Evolutionary conservation across 1,284 basidiomycete genomes (phyloP).

Genomic region (Rhodotorula glutinis): DNA sequence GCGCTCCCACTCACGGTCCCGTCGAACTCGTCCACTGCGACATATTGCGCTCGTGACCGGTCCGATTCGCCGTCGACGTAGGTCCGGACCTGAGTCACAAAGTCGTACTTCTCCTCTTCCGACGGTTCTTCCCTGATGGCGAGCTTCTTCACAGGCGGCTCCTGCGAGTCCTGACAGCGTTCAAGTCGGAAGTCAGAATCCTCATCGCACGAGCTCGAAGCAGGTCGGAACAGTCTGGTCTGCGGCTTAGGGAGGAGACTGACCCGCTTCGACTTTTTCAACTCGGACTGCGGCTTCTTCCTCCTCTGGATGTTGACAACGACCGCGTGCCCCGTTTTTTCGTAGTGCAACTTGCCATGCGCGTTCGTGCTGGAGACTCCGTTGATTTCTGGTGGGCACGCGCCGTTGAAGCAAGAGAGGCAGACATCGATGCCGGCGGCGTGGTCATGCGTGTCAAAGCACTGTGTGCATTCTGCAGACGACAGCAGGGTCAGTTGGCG

Average conservation of each 20-base stretch:
- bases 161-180: constrained; percentile 55
- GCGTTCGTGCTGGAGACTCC: constrained; percentile 53
- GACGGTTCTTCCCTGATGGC: constrained; percentile 72
- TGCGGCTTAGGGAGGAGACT: no score
- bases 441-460: constrained; percentile 85
- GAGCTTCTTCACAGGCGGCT: constrained; percentile 85
- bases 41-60: constrained; percentile 52
- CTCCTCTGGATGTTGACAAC: constrained; percentile 78
- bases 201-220: no score
- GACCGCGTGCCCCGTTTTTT: constrained; percentile 69
- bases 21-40: constrained; percentile 29
- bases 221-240: no score
- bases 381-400: constrained; percentile 56
- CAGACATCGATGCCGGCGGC: constrained; percentile 83
- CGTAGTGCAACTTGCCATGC: constrained; percentile 69
- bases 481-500: no score
- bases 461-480: constrained; percentile 76
- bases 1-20: constrained; percentile 39
- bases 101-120: constrained; percentile 85
- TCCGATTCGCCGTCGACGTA: constrained; percentile 53
- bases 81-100: constrained; percentile 66
- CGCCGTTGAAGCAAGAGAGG: constrained; percentile 88
- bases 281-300: constrained; percentile 54
- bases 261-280: constrained; percentile 60
- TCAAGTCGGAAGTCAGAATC: no score